phyloP scores from a whole-genome alignment of 495 filamentous ascomycete genomes.

The Neurospora sp. region DNA sequence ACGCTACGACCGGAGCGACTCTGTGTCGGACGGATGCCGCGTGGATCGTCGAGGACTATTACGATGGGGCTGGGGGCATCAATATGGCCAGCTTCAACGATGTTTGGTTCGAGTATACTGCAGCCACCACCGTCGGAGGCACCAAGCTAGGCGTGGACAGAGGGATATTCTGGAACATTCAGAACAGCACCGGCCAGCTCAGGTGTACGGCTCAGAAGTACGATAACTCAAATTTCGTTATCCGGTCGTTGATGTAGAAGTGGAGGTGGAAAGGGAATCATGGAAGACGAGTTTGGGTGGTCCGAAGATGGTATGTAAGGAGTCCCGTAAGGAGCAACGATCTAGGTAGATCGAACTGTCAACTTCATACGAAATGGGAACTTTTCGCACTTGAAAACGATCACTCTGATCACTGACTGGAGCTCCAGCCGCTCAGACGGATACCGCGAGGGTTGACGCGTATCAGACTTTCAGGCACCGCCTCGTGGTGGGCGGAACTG shows the following conservation, averaged over 20 bases:
- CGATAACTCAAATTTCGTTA: conserved; percentile 17
- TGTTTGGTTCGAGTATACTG: conserved; percentile 25
- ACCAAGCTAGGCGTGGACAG: conserved; percentile 15
- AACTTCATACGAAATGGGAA: not conserved
- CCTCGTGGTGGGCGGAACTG: not conserved
- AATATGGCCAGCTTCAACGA: conserved; percentile 25
- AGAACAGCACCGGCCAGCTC: conserved; percentile 8
- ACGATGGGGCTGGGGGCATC: conserved; percentile 17
- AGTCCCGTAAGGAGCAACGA: too few relatives aligned
- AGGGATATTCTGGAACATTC: conserved; percentile 19
- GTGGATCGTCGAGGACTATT: conserved; percentile 33
- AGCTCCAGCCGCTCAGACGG: not conserved
- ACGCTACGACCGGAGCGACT: conserved; percentile 23
- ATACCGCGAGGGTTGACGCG: not conserved
- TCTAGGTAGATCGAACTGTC: not conserved
- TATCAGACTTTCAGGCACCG: not conserved
- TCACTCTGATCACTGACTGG: not conserved
- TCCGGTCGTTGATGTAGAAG: conserved; percentile 1
- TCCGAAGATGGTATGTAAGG: too few relatives aligned
- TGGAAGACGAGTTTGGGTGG: not conserved
- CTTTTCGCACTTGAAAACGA: not conserved
- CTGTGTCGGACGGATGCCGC: conserved; percentile 25
- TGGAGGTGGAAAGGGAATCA: not conserved
- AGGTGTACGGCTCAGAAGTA: conserved; percentile 16
- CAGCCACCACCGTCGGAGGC: conserved; percentile 12